Conservation (phyloP, 2,329 filamentous ascomycete species). For the Alternaria postmessia region DNA sequence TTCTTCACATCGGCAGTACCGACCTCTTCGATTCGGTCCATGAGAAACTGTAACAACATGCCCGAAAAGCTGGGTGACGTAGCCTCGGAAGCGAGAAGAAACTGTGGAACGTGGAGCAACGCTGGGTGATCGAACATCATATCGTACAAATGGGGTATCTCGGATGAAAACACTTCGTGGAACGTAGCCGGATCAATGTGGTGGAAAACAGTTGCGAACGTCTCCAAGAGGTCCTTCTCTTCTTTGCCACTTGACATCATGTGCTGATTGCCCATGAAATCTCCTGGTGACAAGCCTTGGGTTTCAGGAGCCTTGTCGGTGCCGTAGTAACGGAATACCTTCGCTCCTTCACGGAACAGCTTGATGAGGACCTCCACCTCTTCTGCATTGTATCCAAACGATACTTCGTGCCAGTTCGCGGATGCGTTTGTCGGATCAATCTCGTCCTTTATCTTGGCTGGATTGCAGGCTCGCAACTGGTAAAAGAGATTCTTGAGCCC, state of each 20-base stretch:
- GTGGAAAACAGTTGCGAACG: conserved; percentile 97
- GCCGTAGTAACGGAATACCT: conserved; percentile 96
- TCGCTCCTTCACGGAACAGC: conserved; percentile 93
- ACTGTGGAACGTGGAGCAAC: conserved; percentile 93
- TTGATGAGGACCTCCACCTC: conserved; percentile 97
- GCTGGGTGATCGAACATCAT: conserved; percentile 98
- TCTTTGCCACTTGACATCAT: conserved; percentile 94
- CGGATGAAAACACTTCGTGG: conserved; percentile 96
- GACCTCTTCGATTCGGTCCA: conserved; percentile 95
- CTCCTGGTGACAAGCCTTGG: conserved; percentile 80
- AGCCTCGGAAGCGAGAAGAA: conserved; percentile 97
- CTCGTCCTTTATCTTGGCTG: conserved; percentile 60
- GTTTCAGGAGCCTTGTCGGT: conserved; percentile 82
- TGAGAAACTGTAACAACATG: conserved; percentile 96
- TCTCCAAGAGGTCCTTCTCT: conserved; percentile 96
- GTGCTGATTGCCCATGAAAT: conserved; percentile 93
- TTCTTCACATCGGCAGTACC: conserved; percentile 91
- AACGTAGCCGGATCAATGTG: conserved; percentile 98
- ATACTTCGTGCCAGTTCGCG: conserved; percentile 92
- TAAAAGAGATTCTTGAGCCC: conserved; percentile 97
- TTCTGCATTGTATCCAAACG: conserved; percentile 95
- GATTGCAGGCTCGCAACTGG: conserved; percentile 90
- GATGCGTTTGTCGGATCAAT: conserved; percentile 83
- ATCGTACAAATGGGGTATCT: conserved; percentile 95
- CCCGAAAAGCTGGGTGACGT: conserved; percentile 97